Evolutionary conservation across 306 rosid genomes (phyloP).

Genomic region (Quercus engelmannii): DNA sequence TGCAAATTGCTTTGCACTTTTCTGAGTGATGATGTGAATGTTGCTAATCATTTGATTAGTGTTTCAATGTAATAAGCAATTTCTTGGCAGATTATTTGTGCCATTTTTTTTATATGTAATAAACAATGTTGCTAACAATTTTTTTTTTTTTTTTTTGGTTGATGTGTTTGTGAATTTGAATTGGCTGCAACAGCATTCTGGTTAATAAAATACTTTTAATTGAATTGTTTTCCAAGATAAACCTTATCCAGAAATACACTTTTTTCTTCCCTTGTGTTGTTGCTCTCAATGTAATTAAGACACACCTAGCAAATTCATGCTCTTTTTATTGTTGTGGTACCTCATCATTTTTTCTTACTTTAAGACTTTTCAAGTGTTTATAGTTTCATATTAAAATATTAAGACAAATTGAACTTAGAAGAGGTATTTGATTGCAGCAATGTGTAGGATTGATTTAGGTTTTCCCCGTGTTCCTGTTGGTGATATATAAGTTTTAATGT

Average conservation of each 20-base stretch:
- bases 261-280: background rate
- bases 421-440: background rate
- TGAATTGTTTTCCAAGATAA: constrained; percentile 7
- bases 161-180: background rate
- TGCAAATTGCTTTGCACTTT: background rate
- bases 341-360: background rate
- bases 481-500: background rate
- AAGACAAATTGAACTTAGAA: background rate
- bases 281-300: background rate
- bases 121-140: too few species aligned
- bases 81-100: background rate
- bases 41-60: background rate
- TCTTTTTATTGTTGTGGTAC: background rate
- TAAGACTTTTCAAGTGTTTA: background rate
- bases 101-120: too few species aligned
- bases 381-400: background rate
- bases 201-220: background rate
- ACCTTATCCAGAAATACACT: background rate
- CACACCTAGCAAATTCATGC: background rate
- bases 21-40: background rate
- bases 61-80: background rate
- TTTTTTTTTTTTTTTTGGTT: too few species aligned
- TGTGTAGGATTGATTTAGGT: background rate
- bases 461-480: background rate
- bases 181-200: background rate